Conservation (phyloP, 2,329 filamentous ascomycete genomes). For the Alternaria sp. region DNA sequence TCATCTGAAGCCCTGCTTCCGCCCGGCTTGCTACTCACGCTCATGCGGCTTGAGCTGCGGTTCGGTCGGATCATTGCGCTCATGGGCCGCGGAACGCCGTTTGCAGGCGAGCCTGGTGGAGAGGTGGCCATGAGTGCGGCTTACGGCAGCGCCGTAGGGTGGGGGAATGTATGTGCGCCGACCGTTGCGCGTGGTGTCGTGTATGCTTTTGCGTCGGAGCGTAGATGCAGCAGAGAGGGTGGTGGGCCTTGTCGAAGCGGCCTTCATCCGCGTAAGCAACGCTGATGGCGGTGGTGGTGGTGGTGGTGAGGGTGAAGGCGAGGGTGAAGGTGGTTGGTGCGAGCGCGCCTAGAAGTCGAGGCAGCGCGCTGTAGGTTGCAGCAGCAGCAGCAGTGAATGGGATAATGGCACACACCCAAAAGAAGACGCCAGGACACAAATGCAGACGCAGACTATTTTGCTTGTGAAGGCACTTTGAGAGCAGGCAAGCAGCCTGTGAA, state of each 20-base stretch:
- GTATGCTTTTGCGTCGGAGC: constrained; percentile 16
- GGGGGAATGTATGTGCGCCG: constrained; percentile 24
- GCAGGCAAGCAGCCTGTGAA: constrained; percentile 13
- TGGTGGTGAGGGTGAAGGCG: background rate
- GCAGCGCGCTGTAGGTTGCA: constrained; percentile 1
- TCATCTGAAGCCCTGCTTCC: constrained; percentile 89
- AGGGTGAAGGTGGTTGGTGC: background rate
- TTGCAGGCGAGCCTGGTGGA: constrained; percentile 51
- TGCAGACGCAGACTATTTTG: constrained; percentile 20
- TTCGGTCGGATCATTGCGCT: constrained; percentile 81
- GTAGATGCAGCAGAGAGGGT: constrained; percentile 22
- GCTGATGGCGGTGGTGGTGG: background rate
- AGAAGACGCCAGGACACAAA: constrained; percentile 8
- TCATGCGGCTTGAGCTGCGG: constrained; percentile 84
- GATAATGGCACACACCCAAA: constrained; percentile 3
- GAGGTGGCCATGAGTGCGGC: constrained; percentile 47
- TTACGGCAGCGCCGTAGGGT: constrained; percentile 34
- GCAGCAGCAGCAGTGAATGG: background rate
- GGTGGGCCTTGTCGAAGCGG: constrained; percentile 19
- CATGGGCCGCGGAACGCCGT: constrained; percentile 69
- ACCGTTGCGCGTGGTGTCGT: constrained; percentile 15
- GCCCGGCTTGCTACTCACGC: constrained; percentile 78
- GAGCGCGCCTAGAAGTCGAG: background rate
- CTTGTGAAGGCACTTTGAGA: constrained; percentile 17
- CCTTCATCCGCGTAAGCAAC: constrained; percentile 21